Evolutionary conservation across 192 early-diverging fungal species (phyloP).

Genomic region (Linnemannia zychae): DNA sequence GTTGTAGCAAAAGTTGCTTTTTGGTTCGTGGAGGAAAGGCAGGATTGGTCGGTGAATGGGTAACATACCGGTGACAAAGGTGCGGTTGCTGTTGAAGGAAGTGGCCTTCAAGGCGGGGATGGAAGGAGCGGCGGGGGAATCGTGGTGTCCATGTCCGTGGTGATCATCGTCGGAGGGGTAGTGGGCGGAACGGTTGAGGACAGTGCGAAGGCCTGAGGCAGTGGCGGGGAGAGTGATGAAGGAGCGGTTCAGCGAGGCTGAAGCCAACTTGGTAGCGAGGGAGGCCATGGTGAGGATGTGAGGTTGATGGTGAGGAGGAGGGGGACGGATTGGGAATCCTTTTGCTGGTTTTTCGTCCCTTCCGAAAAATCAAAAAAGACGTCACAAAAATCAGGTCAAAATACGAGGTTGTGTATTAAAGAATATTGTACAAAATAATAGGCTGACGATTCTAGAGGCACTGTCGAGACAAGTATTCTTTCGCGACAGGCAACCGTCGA

Average conservation of each 20-base stretch:
- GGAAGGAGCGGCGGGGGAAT: slow-evolving; percentile 39
- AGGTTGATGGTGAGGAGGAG: slow-evolving; percentile 4
- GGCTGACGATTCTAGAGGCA: too few relatives aligned
- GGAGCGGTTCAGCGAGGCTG: slow-evolving; percentile 67
- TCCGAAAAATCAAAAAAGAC: not conserved
- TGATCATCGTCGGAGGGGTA: slow-evolving; percentile 57
- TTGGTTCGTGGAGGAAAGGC: not conserved
- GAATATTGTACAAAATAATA: too few relatives aligned
- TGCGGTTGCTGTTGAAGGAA: slow-evolving; percentile 52
- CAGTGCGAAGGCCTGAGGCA: slow-evolving; percentile 56
- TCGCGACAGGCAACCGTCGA: too few relatives aligned
- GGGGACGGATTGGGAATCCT: not conserved
- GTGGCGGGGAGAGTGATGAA: slow-evolving; percentile 62
- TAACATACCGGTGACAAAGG: slow-evolving; percentile 64
- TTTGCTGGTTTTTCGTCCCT: not conserved
- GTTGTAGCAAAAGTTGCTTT: not conserved
- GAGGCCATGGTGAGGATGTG: slow-evolving; percentile 60
- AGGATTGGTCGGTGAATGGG: not conserved
- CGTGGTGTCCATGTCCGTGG: slow-evolving; percentile 51
- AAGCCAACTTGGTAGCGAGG: slow-evolving; percentile 62
- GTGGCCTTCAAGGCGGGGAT: slow-evolving; percentile 35
- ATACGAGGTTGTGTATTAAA: too few relatives aligned
- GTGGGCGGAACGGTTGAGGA: slow-evolving; percentile 57
- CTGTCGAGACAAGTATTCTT: too few relatives aligned
- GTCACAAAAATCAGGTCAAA: not conserved